Conservation (phyloP, 768 basidiomycete genomes). For the Kwoniella newhampshirensis region DNA sequence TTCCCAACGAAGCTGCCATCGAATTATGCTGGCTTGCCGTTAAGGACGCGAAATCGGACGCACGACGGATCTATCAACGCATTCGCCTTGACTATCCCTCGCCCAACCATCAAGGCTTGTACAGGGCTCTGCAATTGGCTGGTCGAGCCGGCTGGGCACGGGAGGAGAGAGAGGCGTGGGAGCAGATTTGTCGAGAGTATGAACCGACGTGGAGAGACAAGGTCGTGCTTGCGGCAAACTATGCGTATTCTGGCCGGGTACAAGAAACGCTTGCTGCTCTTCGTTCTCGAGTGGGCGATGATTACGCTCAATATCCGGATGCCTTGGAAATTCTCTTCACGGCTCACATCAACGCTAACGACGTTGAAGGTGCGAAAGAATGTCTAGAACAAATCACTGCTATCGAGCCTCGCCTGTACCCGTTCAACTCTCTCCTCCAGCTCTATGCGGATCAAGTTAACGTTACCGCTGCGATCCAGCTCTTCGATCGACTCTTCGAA, state of each 20-base stretch:
- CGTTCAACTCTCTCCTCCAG: conserved; percentile 33
- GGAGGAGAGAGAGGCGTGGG: conserved; percentile 15
- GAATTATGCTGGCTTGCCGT: conserved; percentile 3
- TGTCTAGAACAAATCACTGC: conserved; percentile 18
- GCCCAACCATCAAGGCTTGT: conserved; percentile 11
- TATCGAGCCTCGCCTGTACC: conserved; percentile 12
- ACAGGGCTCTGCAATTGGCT: conserved; percentile 13
- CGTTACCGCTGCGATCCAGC: conserved; percentile 22
- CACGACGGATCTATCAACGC: conserved; percentile 11
- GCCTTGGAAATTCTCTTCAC: conserved; percentile 22
- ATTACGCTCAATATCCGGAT: conserved; percentile 1
- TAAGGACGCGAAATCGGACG: conserved; percentile 1
- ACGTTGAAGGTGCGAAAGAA: conserved; percentile 20
- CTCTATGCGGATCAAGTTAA: conserved; percentile 33
- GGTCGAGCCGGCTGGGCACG: conserved; percentile 7
- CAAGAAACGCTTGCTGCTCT: conserved; percentile 2
- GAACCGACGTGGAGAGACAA: conserved; percentile 11
- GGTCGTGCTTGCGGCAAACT: background rate
- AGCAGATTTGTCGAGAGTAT: conserved; percentile 7
- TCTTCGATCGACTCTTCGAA: conserved; percentile 38
- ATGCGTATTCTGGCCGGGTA: conserved; percentile 9
- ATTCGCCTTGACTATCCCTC: background rate
- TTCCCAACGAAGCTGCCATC: conserved; percentile 6
- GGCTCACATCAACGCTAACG: conserved; percentile 31
- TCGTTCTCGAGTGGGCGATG: background rate